A percentile compares a stretch with the other conserved stretches of the same genome.
These are phyloP conservation scores for Sextonia rubra DNA, from an alignment of 164 flowering plant species.

Conservation along the genomic window DNA sequence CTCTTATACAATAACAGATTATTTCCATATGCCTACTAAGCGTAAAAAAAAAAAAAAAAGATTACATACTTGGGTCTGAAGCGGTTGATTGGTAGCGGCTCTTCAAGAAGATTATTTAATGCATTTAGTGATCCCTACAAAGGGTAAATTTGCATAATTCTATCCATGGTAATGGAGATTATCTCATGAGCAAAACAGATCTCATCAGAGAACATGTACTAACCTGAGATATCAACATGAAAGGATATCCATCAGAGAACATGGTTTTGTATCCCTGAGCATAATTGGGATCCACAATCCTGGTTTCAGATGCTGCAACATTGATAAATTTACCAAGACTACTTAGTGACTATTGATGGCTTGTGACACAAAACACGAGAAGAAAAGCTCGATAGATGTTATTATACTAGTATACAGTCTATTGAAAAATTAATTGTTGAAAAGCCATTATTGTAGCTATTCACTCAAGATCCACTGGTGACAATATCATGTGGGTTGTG, in stretches of 20 bases:
- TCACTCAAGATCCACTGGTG: too few relatives aligned
- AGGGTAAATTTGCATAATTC: too few relatives aligned
- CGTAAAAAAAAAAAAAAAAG: neutral
- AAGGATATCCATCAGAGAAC: constrained; percentile 74
- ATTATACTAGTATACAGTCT: too few relatives aligned
- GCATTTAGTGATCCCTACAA: constrained; percentile 79
- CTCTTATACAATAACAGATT: neutral
- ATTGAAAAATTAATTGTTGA: neutral
- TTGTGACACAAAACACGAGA: neutral
- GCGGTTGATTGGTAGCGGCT: constrained; percentile 73
- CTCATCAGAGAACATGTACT: constrained; percentile 10
- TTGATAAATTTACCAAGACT: neutral
- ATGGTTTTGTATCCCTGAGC: constrained; percentile 55
- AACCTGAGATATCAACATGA: constrained; percentile 73
- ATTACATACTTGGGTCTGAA: constrained; percentile 82
- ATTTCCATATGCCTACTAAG: neutral
- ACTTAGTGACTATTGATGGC: too few relatives aligned
- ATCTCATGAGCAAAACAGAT: neutral
- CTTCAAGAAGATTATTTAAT: constrained; percentile 57
- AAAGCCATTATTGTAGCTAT: too few relatives aligned
- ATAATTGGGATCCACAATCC: constrained; percentile 65
- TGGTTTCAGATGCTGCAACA: constrained; percentile 60
- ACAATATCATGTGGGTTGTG: too few relatives aligned
- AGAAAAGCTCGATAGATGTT: neutral
- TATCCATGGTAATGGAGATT: constrained; percentile 4